Conservation (phyloP, 2,329 filamentous ascomycete genomes). For the Fusarium ramigenum region DNA sequence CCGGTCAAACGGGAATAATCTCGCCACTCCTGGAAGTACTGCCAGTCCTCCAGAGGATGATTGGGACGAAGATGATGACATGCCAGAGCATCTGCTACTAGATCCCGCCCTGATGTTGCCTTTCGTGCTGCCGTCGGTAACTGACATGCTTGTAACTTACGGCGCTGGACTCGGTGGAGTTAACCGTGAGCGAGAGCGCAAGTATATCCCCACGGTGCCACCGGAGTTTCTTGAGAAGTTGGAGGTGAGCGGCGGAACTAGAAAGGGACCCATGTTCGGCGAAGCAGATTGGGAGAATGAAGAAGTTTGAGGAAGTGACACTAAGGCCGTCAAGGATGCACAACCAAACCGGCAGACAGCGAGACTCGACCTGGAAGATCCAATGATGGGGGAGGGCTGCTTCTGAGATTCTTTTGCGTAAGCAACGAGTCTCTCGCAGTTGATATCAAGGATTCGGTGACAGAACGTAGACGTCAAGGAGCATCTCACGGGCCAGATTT, state of each 20-base stretch:
- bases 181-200: conserved; percentile 89
- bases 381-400: neutral
- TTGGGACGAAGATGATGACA: conserved; percentile 68
- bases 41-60: conserved; percentile 47
- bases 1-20: conserved; percentile 55
- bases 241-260: conserved; percentile 65
- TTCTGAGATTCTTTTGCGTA: conserved; percentile 3
- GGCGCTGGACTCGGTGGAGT: conserved; percentile 93
- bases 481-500: conserved; percentile 1
- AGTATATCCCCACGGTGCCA: conserved; percentile 95
- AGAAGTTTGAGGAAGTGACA: conserved; percentile 55
- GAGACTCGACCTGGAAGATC: neutral
- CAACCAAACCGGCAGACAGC: neutral
- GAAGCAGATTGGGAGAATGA: conserved; percentile 76
- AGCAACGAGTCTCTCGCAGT: conserved; percentile 1
- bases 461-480: conserved; percentile 15
- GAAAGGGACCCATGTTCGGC: conserved; percentile 65
- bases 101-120: conserved; percentile 93
- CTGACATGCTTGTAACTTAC: conserved; percentile 96
- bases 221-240: conserved; percentile 92
- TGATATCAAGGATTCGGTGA: neutral
- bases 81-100: conserved; percentile 79
- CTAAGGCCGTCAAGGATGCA: conserved; percentile 4
- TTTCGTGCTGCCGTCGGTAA: conserved; percentile 93
- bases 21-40: conserved; percentile 55